Percentiles rank a stretch among this genome's conserved stretches.
Conservation (phyloP, 2,329 filamentous ascomycete species). For the Fusarium tjaetaba region DNA sequence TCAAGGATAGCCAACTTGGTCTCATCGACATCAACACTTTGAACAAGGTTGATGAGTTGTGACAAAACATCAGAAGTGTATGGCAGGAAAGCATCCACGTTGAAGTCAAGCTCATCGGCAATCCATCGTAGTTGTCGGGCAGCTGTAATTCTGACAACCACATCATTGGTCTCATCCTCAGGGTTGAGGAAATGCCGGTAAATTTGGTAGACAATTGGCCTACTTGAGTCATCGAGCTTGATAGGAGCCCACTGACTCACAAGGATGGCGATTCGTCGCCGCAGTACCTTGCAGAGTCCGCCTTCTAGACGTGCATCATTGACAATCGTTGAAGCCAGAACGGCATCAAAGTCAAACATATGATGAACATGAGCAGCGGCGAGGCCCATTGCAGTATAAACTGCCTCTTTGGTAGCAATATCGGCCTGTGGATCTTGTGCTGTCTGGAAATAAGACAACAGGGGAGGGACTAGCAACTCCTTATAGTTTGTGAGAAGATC, state of each 20-base stretch:
- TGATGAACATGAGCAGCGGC: constrained; percentile 79
- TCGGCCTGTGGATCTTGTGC: constrained; percentile 74
- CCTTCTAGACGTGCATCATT: constrained; percentile 76
- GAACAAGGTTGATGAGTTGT: constrained; percentile 79
- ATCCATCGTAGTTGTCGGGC: constrained; percentile 84
- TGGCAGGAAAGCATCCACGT: constrained; percentile 76
- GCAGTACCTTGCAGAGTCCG: constrained; percentile 78
- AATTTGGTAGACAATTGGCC: constrained; percentile 84
- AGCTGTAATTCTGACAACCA: constrained; percentile 91
- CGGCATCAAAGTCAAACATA: constrained; percentile 83
- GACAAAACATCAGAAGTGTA: constrained; percentile 79
- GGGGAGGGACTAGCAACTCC: constrained; percentile 77
- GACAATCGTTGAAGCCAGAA: constrained; percentile 79
- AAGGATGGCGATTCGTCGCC: constrained; percentile 87
- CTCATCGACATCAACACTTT: constrained; percentile 82
- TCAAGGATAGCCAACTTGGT: constrained; percentile 91
- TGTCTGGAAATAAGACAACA: constrained; percentile 84
- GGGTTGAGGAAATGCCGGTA: constrained; percentile 86
- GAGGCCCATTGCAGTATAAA: constrained; percentile 92
- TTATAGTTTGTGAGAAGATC: constrained; percentile 93
- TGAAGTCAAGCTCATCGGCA: constrained; percentile 86
- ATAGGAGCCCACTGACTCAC: constrained; percentile 90
- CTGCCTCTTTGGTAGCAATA: constrained; percentile 88
- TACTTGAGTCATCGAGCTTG: constrained; percentile 73
- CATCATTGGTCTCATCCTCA: constrained; percentile 82